phyloP scores from a whole-genome alignment of 176 grass and related monocot species.

The Musa troglodytarum region DNA sequence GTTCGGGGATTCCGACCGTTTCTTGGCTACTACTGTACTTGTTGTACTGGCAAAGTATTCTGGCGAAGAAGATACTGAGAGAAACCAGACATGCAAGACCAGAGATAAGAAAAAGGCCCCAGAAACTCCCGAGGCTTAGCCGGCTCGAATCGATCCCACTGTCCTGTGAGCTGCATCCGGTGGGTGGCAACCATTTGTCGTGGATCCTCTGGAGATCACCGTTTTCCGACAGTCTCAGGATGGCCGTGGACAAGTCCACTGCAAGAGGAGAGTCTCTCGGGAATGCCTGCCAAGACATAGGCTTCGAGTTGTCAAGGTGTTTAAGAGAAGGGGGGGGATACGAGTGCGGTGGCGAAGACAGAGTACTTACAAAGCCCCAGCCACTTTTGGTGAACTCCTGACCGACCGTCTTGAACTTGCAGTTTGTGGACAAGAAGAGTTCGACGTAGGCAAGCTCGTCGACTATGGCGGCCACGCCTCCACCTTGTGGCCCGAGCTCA shows the following conservation, averaged over 20 bases:
- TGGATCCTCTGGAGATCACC: slow-evolving; percentile 19
- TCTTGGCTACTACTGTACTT: slow-evolving; percentile 9
- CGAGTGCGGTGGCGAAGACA: neutral
- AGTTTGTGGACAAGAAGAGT: slow-evolving; percentile 9
- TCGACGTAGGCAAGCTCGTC: slow-evolving; percentile 12
- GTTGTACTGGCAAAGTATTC: slow-evolving; percentile 11
- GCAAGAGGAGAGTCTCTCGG: slow-evolving; percentile 11
- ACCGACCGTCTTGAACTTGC: slow-evolving; percentile 6
- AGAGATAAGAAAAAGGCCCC: slow-evolving; percentile 13
- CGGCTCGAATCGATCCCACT: neutral
- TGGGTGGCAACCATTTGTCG: slow-evolving; percentile 4
- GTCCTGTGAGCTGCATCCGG: neutral
- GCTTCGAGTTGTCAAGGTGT: neutral
- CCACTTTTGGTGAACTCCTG: slow-evolving; percentile 20
- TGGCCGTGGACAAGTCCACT: slow-evolving; percentile 13
- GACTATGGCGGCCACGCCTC: slow-evolving; percentile 19
- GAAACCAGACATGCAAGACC: slow-evolving; percentile 4
- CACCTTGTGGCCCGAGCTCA: slow-evolving; percentile 4
- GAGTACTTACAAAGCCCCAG: slow-evolving; percentile 16
- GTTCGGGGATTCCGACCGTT: slow-evolving; percentile 13
- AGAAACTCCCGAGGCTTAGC: slow-evolving; percentile 17
- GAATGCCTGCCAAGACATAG: neutral
- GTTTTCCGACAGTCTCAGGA: slow-evolving; percentile 4
- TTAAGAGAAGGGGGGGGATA: neutral
- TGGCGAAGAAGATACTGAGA: neutral